Evolutionary conservation across 257 asterid genomes (phyloP), one percentile per base, ranked within the genome.

Genomic region (Jasminum sambac): DNA sequence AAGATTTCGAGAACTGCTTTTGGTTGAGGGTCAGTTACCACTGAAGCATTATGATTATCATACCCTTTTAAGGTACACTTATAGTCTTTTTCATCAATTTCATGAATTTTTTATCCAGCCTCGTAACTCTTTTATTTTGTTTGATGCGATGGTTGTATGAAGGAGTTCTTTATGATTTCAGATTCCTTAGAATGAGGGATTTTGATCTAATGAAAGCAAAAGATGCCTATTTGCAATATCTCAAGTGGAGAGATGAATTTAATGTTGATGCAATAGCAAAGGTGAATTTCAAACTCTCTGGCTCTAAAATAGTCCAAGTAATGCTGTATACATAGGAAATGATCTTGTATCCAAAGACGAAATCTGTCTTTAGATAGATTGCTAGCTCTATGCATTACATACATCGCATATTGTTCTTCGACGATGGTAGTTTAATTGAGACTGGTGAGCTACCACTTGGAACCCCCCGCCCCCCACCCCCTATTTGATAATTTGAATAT

Each of bases 181-280:
- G 96, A 76, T 90, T 88, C 76, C 93, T 90, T 62, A 80, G 93
- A 76, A 79, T 85, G 91, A 79, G 96, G 77, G 90, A 86, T 70
- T 90, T 81, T 58, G 86, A 90, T 78, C 64, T 82, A 52, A 50
- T 8, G 62, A 82, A 80, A 77, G 87, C 96, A 13, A 88, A 82
- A 79, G 90, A 80, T 38, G 74, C 80, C 83, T 86, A 81, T 65
- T 52, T 82, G 74, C 83, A 79, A 46, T 88, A 82, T 69, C 79
- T 90, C 37, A 84, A 81, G 76, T 90, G 96, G 95, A 79, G 93
- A 17, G 85, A 86, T 67, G 96, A 88, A 64, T 86, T 72, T 67
- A 77, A 85, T 11, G 88, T 88, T 62, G 91, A 90, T 70, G 71
- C 74, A 63, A 64, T 90, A 52, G 19, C 66, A 50, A 76, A 84